Evolutionary conservation across 805 yeast species (phyloP).

Genomic region (Zygoascus biomembranicola): DNA sequence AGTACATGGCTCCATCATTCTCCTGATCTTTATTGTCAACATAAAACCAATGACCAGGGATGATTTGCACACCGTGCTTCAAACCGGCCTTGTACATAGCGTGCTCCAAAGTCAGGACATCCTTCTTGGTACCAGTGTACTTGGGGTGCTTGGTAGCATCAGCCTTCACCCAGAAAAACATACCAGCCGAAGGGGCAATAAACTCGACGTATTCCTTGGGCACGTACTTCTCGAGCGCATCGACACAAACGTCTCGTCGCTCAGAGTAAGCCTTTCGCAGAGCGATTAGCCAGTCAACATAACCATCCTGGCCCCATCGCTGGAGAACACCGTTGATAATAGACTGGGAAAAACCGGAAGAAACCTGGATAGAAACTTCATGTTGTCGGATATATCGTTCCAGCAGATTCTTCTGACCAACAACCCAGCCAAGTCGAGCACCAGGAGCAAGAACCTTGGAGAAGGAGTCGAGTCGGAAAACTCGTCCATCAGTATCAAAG

Average conservation of each 20-base stretch:
- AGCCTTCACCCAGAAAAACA: conserved; percentile 44
- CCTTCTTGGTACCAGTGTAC: conserved; percentile 25
- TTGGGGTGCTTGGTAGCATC: conserved; percentile 47
- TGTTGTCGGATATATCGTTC: conserved; percentile 64
- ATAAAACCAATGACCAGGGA: conserved; percentile 37
- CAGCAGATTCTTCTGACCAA: conserved; percentile 55
- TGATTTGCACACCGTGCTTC: conserved; percentile 28
- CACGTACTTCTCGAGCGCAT: conserved; percentile 54
- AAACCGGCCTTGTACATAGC: conserved; percentile 28
- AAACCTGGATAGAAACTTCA: conserved; percentile 73
- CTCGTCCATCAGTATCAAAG: conserved; percentile 81
- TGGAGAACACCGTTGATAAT: conserved; percentile 60
- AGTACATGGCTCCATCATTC: conserved; percentile 24
- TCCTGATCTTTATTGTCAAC: conserved; percentile 25
- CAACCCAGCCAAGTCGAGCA: conserved; percentile 80
- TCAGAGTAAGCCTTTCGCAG: conserved; percentile 65
- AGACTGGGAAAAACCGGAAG: conserved; percentile 75
- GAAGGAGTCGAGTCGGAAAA: conserved; percentile 78
- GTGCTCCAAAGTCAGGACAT: conserved; percentile 26
- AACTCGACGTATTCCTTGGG: conserved; percentile 34
- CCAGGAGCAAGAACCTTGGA: conserved; percentile 94
- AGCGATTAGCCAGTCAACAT: conserved; percentile 81
- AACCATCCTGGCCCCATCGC: conserved; percentile 88
- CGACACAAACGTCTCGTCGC: conserved; percentile 82
- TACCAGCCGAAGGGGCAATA: conserved; percentile 42